Conservation (phyloP, 495 filamentous ascomycete genomes). For the Mytilinidion resinicola region DNA sequence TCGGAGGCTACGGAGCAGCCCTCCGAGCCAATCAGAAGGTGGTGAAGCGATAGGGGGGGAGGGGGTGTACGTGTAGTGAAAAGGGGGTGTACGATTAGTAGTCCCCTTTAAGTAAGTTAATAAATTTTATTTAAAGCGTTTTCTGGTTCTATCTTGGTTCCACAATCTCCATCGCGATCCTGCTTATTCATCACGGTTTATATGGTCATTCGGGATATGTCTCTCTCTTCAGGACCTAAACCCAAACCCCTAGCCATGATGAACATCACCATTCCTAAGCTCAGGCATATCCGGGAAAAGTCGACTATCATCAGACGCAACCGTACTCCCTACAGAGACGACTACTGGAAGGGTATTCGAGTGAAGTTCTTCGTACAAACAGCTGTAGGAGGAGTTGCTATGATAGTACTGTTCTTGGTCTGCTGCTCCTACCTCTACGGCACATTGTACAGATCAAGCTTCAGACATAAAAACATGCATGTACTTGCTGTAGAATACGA, state of each 20-base stretch:
- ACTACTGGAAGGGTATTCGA: conserved; percentile 13
- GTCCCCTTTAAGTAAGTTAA: background rate
- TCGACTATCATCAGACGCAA: background rate
- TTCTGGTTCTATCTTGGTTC: background rate
- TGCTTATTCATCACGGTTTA: background rate
- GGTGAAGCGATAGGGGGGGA: no score
- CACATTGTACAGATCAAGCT: conserved; percentile 4
- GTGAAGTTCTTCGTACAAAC: conserved; percentile 8
- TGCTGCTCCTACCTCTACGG: conserved; percentile 18
- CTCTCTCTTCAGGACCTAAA: background rate
- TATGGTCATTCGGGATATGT: background rate
- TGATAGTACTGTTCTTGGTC: conserved; percentile 16
- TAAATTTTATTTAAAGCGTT: background rate
- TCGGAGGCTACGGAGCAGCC: no score
- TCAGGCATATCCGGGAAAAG: background rate
- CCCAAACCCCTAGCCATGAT: background rate
- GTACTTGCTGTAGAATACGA: conserved; percentile 21
- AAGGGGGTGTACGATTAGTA: no score
- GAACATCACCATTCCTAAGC: background rate
- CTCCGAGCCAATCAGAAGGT: no score
- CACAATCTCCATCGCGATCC: background rate
- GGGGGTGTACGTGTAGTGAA: no score
- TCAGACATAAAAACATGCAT: conserved; percentile 7
- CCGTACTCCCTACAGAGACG: conserved; percentile 5
- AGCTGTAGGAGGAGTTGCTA: conserved; percentile 11